Base-by-base conservation (phyloP, 225 moss, liverwort and hornwort genomes). In the Antitrichia curtipendula region DNA sequence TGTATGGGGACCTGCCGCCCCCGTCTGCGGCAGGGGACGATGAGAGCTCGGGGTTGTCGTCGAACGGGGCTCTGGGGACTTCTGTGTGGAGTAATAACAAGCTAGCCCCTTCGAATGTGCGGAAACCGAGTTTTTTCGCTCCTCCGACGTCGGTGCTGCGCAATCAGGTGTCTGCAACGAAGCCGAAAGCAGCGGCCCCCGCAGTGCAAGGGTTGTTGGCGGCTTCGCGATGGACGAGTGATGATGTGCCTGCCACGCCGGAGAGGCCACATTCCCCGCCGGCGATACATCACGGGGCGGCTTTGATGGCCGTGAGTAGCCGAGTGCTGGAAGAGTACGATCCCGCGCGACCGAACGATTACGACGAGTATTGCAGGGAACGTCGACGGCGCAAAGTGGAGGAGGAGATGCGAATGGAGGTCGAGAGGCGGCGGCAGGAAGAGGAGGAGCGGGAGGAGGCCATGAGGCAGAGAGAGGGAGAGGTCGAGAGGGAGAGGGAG, bases 1-100 rank as follows among this genome's bases (percentile, higher is more conserved):
- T 99, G 94, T 99, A 97, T 79, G 99, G 99, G 90, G 99, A 99
- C 85, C 85, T 99, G 84, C 99, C 99, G 61, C 99, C 97, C 88
- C 99, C 99, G 31, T 95, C 99, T 72, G 92, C 97, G 86, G 90
- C 92, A 64, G 94, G 86, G 80, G 96, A 97, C 54, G 96, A 99
- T 79, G 99, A 96, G 62, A 93, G 91, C 82, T 76, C 88, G 65
- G 91, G 90, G 43, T 52, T 58, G 81, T 74, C 89, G 19, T 84
- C 91, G 82, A 92, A 85, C 80, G 92, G 90, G 56, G 86, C 94
- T 70, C 22, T 87, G 75, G 95, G 92, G 47, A 82, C 95, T 31
- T 90, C 96, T 21, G 90, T 92, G 82, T 98, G 98, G 98, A 96
- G 96, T 32, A 90, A 91, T 82, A 96, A 76, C 90, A 99, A 99